Evolutionary conservation across 2,329 filamentous ascomycete genomes (phyloP).

Genomic region (Graphilbum sp.): DNA sequence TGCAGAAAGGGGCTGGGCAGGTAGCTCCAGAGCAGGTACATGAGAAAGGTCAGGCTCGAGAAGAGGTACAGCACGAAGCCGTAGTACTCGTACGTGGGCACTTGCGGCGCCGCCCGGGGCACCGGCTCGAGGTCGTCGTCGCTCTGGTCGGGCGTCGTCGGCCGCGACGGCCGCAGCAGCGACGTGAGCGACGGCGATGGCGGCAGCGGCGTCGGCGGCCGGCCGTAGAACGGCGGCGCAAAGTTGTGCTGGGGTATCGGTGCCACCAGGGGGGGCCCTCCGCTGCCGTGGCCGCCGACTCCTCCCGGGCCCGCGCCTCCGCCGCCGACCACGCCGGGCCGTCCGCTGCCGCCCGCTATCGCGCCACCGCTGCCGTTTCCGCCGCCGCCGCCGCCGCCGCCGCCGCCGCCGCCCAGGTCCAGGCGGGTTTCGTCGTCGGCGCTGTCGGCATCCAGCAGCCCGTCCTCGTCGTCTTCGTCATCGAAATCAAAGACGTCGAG

Average conservation of each 20-base stretch:
- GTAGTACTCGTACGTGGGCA: slow-evolving; percentile 99
- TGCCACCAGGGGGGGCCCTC: not conserved
- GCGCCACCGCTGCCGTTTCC: no score
- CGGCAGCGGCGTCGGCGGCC: slow-evolving; percentile 85
- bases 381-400: not conserved
- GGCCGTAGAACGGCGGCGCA: slow-evolving; percentile 85
- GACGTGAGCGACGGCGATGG: slow-evolving; percentile 87
- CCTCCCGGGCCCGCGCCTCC: not conserved
- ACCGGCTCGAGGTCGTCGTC: slow-evolving; percentile 70
- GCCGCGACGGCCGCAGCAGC: slow-evolving; percentile 76
- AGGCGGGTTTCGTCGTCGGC: slow-evolving; percentile 6
- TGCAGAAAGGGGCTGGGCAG: slow-evolving; percentile 84
- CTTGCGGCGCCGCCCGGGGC: slow-evolving; percentile 74
- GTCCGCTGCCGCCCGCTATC: not conserved
- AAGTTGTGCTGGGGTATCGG: slow-evolving; percentile 30
- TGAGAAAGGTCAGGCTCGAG: slow-evolving; percentile 63
- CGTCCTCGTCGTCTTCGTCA: slow-evolving; percentile 13
- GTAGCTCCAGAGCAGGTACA: slow-evolving; percentile 68
- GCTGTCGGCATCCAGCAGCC: slow-evolving; percentile 17
- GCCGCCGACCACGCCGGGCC: not conserved
- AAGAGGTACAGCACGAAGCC: slow-evolving; percentile 94
- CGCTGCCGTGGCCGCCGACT: no score
- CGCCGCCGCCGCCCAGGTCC: not conserved
- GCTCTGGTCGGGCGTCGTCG: slow-evolving; percentile 81
- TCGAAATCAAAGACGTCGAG: slow-evolving; percentile 7